Evolutionary conservation across 2,329 filamentous ascomycete genomes (phyloP), one percentile per base, ranked within the genome.

Genomic region (Pseudohalonectria lignicola): DNA sequence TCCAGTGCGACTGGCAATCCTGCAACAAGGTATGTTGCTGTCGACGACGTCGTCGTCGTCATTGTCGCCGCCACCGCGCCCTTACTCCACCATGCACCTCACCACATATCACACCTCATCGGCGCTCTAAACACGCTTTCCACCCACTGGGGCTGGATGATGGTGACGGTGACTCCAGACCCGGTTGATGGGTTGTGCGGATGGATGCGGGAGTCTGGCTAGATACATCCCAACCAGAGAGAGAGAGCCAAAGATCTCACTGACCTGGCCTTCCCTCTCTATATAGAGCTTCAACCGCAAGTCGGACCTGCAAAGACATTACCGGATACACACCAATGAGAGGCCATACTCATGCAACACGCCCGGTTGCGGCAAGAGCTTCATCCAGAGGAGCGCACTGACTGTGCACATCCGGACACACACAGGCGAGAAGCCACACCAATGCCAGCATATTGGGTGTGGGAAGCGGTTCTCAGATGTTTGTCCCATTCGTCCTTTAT

Each of bases 371-470:
- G 74, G 74, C 32, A 82, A 83, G 60, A 77, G 74, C 55, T 83
- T 83, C 55, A 82, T 82, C 45, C 79, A 83, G 50, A 65, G 77
- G 43, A 82, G 78, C 55, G 79, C 79, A 29, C 57, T 83, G 47
- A 82, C 77, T 3, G 79, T 83, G 30, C 79, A 84, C 53, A 79
- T 78, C 40, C 71, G 79, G 45, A 82, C 77, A 11, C 79, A 98
- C 63, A 98, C 90, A 0, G 92, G 90, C 53, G 79, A 83, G 61
- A 84, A 83, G 56, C 79, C 79, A 41, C 77, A 83, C 47, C 69
- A 76, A 48, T 84, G 79, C 50, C 69, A 77, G 50, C 71, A 79
- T 45, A 59, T 70, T 19, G 76, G 74, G 16, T 83, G 79, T 49
- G 74, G 72, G 32, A 83, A 82, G 60, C 66, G 75, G 30, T 83